Evolutionary conservation across 176 grass and related monocot genomes (phyloP).

Genomic region (Aegilops sharonensis): DNA sequence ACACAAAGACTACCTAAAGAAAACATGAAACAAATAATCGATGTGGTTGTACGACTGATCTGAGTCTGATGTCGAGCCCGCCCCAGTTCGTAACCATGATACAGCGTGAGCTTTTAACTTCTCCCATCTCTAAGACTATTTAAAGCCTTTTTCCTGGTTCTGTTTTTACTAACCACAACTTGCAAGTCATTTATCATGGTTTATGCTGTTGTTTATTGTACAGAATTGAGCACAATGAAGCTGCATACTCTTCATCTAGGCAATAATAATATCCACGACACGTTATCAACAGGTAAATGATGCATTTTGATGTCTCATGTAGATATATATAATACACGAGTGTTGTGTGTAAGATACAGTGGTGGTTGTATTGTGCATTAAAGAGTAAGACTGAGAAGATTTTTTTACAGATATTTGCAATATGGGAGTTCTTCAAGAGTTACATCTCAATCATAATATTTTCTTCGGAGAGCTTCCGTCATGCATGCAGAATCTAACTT

Average conservation of each 20-base stretch:
- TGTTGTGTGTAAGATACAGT: not conserved
- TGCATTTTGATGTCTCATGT: not conserved
- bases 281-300: slow-evolving; percentile 1
- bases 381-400: not conserved
- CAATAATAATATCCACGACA: not conserved
- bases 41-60: too few species aligned
- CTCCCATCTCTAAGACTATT: not conserved
- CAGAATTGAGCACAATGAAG: slow-evolving; percentile 16
- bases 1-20: too few species aligned
- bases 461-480: slow-evolving; percentile 19
- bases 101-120: not conserved
- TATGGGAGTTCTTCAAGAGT: slow-evolving; percentile 20
- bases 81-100: not conserved
- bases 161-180: not conserved
- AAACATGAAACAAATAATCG: too few species aligned
- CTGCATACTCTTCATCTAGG: slow-evolving; percentile 20
- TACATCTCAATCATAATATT: not conserved
- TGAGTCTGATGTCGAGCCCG: too few species aligned
- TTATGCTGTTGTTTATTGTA: not conserved
- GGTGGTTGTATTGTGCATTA: not conserved
- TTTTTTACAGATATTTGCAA: slow-evolving; percentile 31
- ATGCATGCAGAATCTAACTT: slow-evolving; percentile 28
- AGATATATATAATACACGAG: not conserved
- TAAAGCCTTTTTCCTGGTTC: not conserved
- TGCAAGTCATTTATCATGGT: not conserved